A percentile compares a stretch with the other conserved stretches of the same genome.
Evolutionary conservation across 2,329 filamentous ascomycete species (phyloP).

Genomic region (Helotiales sp.): DNA sequence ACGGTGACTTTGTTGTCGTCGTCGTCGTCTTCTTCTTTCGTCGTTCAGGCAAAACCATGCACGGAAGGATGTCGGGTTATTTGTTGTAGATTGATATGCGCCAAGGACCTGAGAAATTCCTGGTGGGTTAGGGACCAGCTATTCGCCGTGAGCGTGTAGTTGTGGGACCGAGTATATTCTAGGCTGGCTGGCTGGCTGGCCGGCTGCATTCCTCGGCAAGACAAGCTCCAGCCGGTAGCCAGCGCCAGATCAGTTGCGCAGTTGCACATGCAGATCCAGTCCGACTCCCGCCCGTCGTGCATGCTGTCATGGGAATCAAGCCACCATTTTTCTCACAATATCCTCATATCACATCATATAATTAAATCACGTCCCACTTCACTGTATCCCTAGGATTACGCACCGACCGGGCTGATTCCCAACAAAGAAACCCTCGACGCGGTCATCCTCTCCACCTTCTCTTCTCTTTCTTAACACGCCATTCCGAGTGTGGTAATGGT

Average conservation of each 20-base stretch:
- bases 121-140: constrained; percentile 22
- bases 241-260: neutral
- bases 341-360: neutral
- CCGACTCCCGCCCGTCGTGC: neutral
- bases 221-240: neutral
- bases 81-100: neutral
- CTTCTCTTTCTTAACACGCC: neutral
- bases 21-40: constrained; percentile 8
- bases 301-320: constrained; percentile 10
- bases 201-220: neutral
- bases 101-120: constrained; percentile 7
- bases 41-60: neutral
- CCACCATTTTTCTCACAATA: neutral
- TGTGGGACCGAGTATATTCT: neutral
- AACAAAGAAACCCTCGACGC: neutral
- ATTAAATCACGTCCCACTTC: neutral
- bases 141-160: constrained; percentile 6
- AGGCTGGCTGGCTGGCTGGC: neutral
- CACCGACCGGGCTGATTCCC: no score
- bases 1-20: constrained; percentile 28
- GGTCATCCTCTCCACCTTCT: neutral
- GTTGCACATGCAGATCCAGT: constrained; percentile 2
- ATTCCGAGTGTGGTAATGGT: constrained; percentile 20
- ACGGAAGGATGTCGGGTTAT: constrained; percentile 4
- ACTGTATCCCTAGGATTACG: neutral